A percentile compares a stretch with the other conserved stretches of the same genome.
Evolutionary conservation across 441 rosid genomes (phyloP).

Genomic region (Kokia cookei): DNA sequence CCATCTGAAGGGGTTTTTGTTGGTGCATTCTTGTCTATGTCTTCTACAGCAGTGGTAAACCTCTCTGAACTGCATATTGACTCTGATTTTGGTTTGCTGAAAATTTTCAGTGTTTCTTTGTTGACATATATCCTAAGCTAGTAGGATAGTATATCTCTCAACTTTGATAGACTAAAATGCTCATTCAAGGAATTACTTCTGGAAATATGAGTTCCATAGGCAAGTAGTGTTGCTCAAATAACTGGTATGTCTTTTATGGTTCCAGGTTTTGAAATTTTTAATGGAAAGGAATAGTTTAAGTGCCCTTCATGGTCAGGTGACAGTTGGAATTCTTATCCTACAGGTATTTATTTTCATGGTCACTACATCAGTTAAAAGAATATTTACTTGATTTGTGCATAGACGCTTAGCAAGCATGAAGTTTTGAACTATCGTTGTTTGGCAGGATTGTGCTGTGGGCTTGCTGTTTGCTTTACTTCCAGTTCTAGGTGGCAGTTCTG

Average conservation of each 20-base stretch:
- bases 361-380: background rate
- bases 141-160: background rate
- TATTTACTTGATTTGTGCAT: background rate
- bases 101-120: background rate
- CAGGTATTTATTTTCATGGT: slow-evolving; percentile 51
- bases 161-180: background rate
- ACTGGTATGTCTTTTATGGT: slow-evolving; percentile 13
- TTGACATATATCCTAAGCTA: background rate
- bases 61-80: slow-evolving; percentile 6
- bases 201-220: background rate
- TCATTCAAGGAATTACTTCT: background rate
- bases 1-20: slow-evolving; percentile 90
- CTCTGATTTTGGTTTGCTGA: background rate
- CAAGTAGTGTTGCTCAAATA: background rate
- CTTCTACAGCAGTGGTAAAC: slow-evolving; percentile 93
- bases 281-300: slow-evolving; percentile 89
- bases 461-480: slow-evolving; percentile 97
- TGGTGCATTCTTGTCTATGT: slow-evolving; percentile 89
- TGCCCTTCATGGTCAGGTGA: slow-evolving; percentile 95
- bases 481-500: slow-evolving; percentile 91
- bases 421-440: slow-evolving; percentile 24
- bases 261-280: slow-evolving; percentile 88
- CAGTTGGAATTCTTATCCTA: slow-evolving; percentile 88
- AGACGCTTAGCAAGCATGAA: background rate
- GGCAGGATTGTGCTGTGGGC: slow-evolving; percentile 96